Evolutionary conservation across 202 grass and related monocot genomes (phyloP), one percentile per base, ranked within the genome.

Genomic region (Elaeis oleifera): DNA sequence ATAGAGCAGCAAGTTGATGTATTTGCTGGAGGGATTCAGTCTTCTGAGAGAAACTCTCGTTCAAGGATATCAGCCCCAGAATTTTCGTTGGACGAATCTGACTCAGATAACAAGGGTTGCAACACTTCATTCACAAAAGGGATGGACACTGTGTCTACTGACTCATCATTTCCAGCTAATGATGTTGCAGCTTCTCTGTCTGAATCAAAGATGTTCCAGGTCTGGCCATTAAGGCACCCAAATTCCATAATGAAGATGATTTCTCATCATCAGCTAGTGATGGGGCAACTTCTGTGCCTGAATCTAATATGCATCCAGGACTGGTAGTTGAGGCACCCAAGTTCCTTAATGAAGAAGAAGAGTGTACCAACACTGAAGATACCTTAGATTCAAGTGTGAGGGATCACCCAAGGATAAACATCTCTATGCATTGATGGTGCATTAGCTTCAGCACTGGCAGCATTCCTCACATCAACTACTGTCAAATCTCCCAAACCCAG

Each of bases 361-460:
- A 25, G 64, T 57, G 54, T 32, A 22, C 31, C 24, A 51, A 64
- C 28, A 57, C 50, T 70, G 63, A 70, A 77, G 75, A 68, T 70
- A 51, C 51, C 61, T 53, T 61, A 15, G 56, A 67, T 51, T 62
- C 65, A 82, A 53, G 55, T 63, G 51, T 20, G 44, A 5, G 23
- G n/a, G 50, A 50, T 1, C 29, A 13, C 69, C 56, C 21, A 74
- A 74, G 74, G 61, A 49, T 61, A 85, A 80, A 50, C 59, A 17
- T 50, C 56, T 67, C 68, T 83, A 61, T 81, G 82, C 60, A 81
- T 89, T 21, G 79, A 92, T 67, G 80, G 77, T 49, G 85, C 84
- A 64, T 85, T 99, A 77, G 82, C 85, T 27, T 86, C 85, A 56
- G 80, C 85, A 61, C 73, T 99, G 79, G 84, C 81, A 32, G 80